Evolutionary conservation across 1,139 yeast genomes (phyloP), one percentile per base, ranked within the genome.

Genomic region (Candida sp.): DNA sequence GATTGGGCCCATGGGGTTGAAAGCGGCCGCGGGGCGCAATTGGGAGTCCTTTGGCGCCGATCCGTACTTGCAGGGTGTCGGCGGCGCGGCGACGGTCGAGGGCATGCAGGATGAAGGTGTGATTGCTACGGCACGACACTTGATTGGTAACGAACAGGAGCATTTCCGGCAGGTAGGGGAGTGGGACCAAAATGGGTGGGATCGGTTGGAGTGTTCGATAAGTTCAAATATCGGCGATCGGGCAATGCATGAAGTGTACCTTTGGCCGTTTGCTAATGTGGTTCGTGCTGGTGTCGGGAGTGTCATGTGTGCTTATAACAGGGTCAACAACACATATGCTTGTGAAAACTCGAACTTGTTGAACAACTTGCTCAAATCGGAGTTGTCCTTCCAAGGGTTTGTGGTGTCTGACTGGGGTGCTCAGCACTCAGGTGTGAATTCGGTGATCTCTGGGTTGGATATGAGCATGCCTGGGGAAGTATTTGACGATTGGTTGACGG

Each of bases 351-450:
- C 86, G 1, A 80, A 82, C 55, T 66, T 83, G 48, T 58, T 85
- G 55, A 84, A 85, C 62, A 73, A 77, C 52, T 66, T 85, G 27
- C 68, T 85, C 55, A 85, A 85, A 62, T 85, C 80, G 49, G 88
- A 85, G 66, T 67, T 84, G 52, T 88, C 87, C 1, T 85, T 85
- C 60, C 87, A 85, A 64, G 90, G 90, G 0, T 84, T 83, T 63
- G 85, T 85, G 5, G 78, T 84, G 50, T 78, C 86, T 32, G 90
- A 85, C 60, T 84, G 89, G 88, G 84, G 83, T 27, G 89, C 86
- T 4, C 84, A 80, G 54, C 84, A 80, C 55, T 65, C 81, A 17
- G 89, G 89, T 7, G 82, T 84, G 5, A 74, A 75, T 49, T 75
- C 86, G 0, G 84, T 83, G 1, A 66, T 82, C 30, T 78, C 88